Base-by-base conservation (phyloP, 2,329 filamentous ascomycete genomes). In the Aspergillus neotritici region DNA sequence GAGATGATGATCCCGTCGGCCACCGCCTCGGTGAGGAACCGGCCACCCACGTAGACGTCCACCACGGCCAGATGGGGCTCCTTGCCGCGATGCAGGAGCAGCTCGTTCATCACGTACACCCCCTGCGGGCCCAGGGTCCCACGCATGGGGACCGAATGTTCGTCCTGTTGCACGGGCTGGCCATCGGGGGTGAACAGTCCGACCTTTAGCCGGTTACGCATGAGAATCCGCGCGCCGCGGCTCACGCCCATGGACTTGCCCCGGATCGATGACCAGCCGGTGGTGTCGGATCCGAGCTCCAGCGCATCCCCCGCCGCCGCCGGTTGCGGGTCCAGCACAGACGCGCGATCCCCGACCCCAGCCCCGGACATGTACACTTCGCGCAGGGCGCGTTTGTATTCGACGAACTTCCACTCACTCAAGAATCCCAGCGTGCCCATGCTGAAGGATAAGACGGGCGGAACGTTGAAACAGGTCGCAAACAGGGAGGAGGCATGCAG, bases 351-450 rank as follows among this genome's bases (percentile, higher is more conserved):
- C 10, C 74, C 70, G 25, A 68, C 70, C 16, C 68, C 66, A 16
- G 81, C 77, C 3, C 82, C 83, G 32, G 80, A 84, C 86, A 95
- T 94, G 69, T 94, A 96, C 41, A 93, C 87, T 62, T 96, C 87
- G 37, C 88, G 76, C 71, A 94, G 95, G 0, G 93, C 93, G 37
- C 87, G 79, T 68, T 95, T 95, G 70, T 94, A 87, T 57, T 97
- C 90, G 5, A 76, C 75, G 62, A 97, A 97, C 57, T 93, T 94
- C 90, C 91, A 98, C 67, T 97, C 91, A 12, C 91, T 90, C 6
- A 98, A 71, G 54, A 98, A 98, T 0, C 93, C 93, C 1, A 98
- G 72, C 0, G 91, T 94, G 5, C 93, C 93, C 87, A 98, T 96
- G 62, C 89, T 94, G 62, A 98, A 98, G 1, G 87, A 89, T 6